Evolutionary conservation across 768 basidiomycete species (phyloP).

Genomic region (Boletellus ananas): DNA sequence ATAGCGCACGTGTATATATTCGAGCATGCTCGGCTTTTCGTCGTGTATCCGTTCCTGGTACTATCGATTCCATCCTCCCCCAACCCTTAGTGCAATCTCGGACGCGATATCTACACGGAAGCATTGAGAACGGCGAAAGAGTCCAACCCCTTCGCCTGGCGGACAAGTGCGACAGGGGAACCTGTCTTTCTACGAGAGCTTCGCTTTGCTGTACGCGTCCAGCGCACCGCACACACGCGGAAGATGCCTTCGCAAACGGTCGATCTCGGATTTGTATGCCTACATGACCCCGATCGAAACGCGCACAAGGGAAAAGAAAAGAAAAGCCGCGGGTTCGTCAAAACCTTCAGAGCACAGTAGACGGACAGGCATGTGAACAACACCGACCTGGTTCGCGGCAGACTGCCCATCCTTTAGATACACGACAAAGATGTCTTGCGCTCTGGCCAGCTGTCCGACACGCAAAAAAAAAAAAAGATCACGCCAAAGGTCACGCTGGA

Average conservation of each 20-base stretch:
- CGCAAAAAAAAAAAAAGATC: no score
- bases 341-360: neutral
- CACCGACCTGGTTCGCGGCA: slow-evolving; percentile 4
- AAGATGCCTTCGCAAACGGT: slow-evolving; percentile 15
- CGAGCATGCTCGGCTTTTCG: no score
- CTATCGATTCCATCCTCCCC: no score
- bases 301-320: neutral
- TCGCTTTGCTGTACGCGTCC: slow-evolving; percentile 19
- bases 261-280: slow-evolving; percentile 18
- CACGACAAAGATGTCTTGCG: slow-evolving; percentile 16
- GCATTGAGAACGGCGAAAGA: no score
- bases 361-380: no score
- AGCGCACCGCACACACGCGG: slow-evolving; percentile 12
- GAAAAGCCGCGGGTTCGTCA: neutral
- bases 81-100: no score
- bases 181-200: neutral
- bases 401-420: slow-evolving; percentile 22
- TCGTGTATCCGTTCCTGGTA: no score
- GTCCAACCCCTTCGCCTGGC: no score
- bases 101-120: no score
- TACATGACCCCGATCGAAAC: neutral
- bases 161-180: no score
- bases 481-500: no score
- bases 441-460: slow-evolving; percentile 9
- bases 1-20: no score